Percentiles rank a stretch among this genome's conserved stretches.
These are phyloP conservation scores for Wallemia hederae DNA, from an alignment of 1,284 basidiomycete genomes.

Conservation along the genomic window DNA sequence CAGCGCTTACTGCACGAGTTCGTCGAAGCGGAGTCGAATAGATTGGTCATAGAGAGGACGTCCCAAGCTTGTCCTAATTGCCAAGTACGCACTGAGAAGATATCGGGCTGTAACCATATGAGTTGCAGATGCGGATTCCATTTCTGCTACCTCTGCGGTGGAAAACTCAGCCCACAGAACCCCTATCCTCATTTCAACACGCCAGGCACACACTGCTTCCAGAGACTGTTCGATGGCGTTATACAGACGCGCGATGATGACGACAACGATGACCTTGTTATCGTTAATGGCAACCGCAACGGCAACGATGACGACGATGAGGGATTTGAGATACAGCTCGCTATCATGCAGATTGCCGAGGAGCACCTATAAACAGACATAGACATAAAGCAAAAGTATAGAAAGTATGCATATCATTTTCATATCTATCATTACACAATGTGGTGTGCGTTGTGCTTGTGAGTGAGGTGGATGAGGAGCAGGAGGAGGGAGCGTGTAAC, in stretches of 20 bases:
- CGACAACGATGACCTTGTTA: neutral
- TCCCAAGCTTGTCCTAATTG: slow-evolving; percentile 41
- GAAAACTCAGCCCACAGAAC: slow-evolving; percentile 21
- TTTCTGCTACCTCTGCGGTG: slow-evolving; percentile 47
- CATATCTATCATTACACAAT: neutral
- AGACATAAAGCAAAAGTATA: neutral
- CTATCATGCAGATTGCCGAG: neutral
- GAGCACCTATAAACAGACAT: neutral
- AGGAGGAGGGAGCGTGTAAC: no score
- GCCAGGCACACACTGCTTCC: slow-evolving; percentile 26
- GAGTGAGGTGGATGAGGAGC: no score
- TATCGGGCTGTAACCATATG: slow-evolving; percentile 43
- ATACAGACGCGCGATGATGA: neutral
- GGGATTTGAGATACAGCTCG: neutral
- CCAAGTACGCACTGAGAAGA: slow-evolving; percentile 37
- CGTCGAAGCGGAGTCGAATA: slow-evolving; percentile 34
- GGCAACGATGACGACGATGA: neutral
- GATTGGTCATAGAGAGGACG: slow-evolving; percentile 29
- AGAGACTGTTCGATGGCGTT: slow-evolving; percentile 29
- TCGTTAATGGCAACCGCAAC: neutral
- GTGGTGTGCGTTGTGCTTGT: no score
- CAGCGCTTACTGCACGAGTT: slow-evolving; percentile 26
- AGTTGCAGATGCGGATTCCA: slow-evolving; percentile 30
- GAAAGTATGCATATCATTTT: neutral
- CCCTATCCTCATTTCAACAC: slow-evolving; percentile 41